These are phyloP conservation scores for Xylaria sp. DNA, from an alignment of 495 filamentous ascomycete species.

Conservation along the genomic window DNA sequence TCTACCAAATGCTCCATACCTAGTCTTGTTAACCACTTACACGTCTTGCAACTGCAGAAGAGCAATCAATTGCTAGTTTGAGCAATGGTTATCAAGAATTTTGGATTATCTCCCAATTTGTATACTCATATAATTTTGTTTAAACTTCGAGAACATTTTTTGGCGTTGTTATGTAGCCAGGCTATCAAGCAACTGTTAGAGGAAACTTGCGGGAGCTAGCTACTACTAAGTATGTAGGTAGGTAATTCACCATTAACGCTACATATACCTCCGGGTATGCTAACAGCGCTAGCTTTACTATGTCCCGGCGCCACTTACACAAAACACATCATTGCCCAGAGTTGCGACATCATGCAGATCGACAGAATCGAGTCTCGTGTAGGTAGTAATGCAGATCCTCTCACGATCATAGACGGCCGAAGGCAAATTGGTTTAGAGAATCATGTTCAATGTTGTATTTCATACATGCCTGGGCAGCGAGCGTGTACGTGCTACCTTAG, in stretches of 20 bases:
- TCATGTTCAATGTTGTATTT: not conserved
- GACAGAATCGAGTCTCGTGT: no score
- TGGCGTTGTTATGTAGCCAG: not conserved
- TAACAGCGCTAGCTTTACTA: not conserved
- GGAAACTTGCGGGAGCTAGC: not conserved
- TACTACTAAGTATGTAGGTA: no score
- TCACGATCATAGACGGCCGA: not conserved
- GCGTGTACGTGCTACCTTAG: conserved; percentile 40
- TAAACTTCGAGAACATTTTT: not conserved
- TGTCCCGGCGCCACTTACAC: not conserved
- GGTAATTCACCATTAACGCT: no score
- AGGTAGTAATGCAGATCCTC: no score
- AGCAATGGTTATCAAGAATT: no score
- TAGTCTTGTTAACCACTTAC: not conserved
- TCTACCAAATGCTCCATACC: not conserved
- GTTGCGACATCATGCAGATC: not conserved
- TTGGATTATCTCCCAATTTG: not conserved
- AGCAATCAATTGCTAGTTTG: no score
- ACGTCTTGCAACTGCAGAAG: not conserved
- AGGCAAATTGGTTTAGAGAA: not conserved
- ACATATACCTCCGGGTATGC: not conserved
- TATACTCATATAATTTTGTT: not conserved
- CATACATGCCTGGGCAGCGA: conserved; percentile 25
- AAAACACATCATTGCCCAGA: not conserved
- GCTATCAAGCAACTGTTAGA: not conserved